phyloP scores from a whole-genome alignment of 2,329 filamentous ascomycete genomes.

The Plenodomus biglobosus region DNA sequence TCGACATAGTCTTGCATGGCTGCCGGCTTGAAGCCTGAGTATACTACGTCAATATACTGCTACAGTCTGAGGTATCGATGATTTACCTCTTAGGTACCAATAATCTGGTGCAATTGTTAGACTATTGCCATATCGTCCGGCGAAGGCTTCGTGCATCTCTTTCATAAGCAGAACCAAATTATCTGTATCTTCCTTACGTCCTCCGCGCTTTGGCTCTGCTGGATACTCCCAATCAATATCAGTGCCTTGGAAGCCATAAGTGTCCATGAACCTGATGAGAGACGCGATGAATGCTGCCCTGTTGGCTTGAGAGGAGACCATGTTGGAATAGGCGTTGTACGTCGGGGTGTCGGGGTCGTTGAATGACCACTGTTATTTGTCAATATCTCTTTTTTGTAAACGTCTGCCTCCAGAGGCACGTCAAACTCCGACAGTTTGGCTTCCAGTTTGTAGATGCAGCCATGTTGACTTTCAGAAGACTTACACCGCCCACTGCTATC shows the following conservation, averaged over 20 bases:
- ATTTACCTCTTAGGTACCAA: conserved; percentile 33
- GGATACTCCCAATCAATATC: conserved; percentile 52
- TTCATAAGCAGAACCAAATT: conserved; percentile 23
- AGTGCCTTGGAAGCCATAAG: conserved; percentile 48
- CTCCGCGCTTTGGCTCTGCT: conserved; percentile 37
- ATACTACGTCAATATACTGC: conserved; percentile 35
- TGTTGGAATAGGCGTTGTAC: too few relatives aligned
- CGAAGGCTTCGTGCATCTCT: conserved; percentile 17
- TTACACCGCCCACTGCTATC: conserved; percentile 31
- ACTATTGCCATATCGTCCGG: conserved; percentile 25
- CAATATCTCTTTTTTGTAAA: too few relatives aligned
- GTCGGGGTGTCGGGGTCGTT: too few relatives aligned
- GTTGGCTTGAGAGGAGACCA: too few relatives aligned
- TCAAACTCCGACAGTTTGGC: too few relatives aligned
- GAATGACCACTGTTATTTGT: conserved; percentile 21
- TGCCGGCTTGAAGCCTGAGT: too few relatives aligned
- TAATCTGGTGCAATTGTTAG: conserved; percentile 20
- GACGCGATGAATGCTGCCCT: conserved; percentile 43
- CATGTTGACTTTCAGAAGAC: conserved; percentile 5
- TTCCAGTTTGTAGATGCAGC: too few relatives aligned
- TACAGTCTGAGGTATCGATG: too few relatives aligned
- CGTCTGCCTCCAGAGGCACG: too few relatives aligned
- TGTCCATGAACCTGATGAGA: conserved; percentile 42
- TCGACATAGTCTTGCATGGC: conserved; percentile 44
- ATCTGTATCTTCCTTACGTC: conserved; percentile 35